Percentiles rank a stretch among this genome's conserved stretches.
Conservation (phyloP, 805 yeast species). For the Hanseniaspora lindneri region DNA sequence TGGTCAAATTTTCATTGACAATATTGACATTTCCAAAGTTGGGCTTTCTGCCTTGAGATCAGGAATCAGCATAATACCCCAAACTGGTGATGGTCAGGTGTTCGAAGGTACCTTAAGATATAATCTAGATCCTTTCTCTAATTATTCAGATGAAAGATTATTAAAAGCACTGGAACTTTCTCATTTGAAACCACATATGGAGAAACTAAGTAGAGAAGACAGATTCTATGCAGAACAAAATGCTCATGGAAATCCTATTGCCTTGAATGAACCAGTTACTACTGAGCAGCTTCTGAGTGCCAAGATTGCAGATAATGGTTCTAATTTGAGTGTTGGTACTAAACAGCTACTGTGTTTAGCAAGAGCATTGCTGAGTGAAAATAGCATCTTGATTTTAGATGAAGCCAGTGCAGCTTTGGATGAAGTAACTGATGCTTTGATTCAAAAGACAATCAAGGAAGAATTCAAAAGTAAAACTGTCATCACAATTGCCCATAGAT, state of each 20-base stretch:
- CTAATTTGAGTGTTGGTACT: conserved; percentile 59
- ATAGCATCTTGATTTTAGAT: conserved; percentile 67
- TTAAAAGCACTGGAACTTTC: conserved; percentile 42
- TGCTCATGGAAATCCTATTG: neutral
- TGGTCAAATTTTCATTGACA: conserved; percentile 46
- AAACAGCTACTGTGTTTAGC: conserved; percentile 66
- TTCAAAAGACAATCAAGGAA: conserved; percentile 57
- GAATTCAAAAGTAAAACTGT: conserved; percentile 65
- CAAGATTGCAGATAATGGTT: conserved; percentile 49
- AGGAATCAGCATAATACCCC: conserved; percentile 55
- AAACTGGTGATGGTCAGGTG: conserved; percentile 46
- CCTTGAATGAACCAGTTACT: neutral
- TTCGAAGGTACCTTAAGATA: conserved; percentile 48
- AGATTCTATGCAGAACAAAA: conserved; percentile 12
- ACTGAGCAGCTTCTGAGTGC: conserved; percentile 33
- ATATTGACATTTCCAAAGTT: conserved; percentile 39
- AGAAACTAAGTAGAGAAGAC: conserved; percentile 13
- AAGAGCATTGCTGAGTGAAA: conserved; percentile 64
- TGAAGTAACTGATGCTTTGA: conserved; percentile 70
- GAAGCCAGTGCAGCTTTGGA: conserved; percentile 78
- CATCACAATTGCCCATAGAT: conserved; percentile 77
- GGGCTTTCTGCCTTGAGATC: conserved; percentile 47
- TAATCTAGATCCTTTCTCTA: conserved; percentile 52
- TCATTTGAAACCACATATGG: conserved; percentile 19
- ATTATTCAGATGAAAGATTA: conserved; percentile 38